Conservation (phyloP, 768 basidiomycete species). For the Lyophyllum decastes region DNA sequence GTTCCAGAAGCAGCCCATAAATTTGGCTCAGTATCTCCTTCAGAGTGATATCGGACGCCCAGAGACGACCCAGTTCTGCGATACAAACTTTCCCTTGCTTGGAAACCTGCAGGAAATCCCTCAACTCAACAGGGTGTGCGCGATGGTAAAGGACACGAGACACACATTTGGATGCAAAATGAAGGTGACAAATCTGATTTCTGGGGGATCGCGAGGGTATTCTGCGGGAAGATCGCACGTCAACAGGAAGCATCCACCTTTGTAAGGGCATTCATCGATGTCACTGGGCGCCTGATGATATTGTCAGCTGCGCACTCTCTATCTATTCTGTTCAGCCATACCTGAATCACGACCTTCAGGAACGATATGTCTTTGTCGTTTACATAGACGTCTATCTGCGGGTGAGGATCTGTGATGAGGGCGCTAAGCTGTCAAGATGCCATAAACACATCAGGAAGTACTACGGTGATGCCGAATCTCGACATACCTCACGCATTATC, state of each 20-base stretch:
- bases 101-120: conserved; percentile 25
- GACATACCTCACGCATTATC: conserved; percentile 28
- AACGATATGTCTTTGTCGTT: conserved; percentile 29
- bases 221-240: conserved; percentile 25
- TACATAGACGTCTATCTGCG: conserved; percentile 26
- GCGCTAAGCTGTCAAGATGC: conserved; percentile 19
- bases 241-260: conserved; percentile 24
- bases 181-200: conserved; percentile 29
- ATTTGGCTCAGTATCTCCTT: conserved; percentile 25
- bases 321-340: not conserved
- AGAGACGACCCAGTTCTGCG: conserved; percentile 29
- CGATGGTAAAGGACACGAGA: not conserved
- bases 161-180: conserved; percentile 31
- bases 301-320: not conserved
- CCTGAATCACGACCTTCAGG: conserved; percentile 28
- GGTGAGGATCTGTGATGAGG: conserved; percentile 23
- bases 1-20: conserved; percentile 25
- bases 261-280: conserved; percentile 25
- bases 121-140: not conserved
- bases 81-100: conserved; percentile 34
- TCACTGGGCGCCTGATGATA: conserved; percentile 25
- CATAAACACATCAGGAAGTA: not conserved
- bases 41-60: conserved; percentile 30
- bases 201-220: conserved; percentile 29
- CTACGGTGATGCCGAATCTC: not conserved